Base-by-base conservation (phyloP, 345 rosid genomes). In the Crucihimalaya himalaica region DNA sequence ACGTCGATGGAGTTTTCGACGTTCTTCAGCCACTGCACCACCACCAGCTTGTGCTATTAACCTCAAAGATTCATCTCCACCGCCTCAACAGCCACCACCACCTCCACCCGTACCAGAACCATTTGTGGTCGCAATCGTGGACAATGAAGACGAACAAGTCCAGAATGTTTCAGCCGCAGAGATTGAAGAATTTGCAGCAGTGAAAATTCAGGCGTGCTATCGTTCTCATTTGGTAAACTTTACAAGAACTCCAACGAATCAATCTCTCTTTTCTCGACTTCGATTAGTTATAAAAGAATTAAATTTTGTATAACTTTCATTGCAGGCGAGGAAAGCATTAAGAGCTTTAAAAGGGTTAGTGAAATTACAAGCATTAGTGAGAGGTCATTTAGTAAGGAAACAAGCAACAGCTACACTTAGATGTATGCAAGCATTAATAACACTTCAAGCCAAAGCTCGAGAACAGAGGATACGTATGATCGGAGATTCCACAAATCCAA, bases 381-480 rank as follows among this genome's bases (percentile, higher is more conserved):
- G 99, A 68, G 97, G 97, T 59, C 92, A 89, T 79, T 81, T 92
- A 53, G 97, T 92, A 58, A 86, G 97, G 77, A 92, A 92, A 78
- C 96, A 84, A 79, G 99, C 93, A 68, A 87, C 83, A 3, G 93
- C 89, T 63, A 95, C 99, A 2, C 90, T 95, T 50, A 42, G 89
- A 46, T 87, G 96, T 80, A 94, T 94, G 93, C 93, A 91, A 70
- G 95, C 97, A 16, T 83, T 89, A 80, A 81, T 88, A 16, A 83
- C 93, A 13, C 94, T 84, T 60, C 96, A 95, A 78, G 83, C 88
- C n/a, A 83, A 92, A 62, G 93, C 92, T 63, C 83, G 84, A 18
- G 89, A 87, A 65, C 93, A 86, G 73, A 82, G 96, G 79, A 81
- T 89, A 18, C 81, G 75, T 47, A 60, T 81, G 86, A 70, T 66